Evolutionary conservation across 2,329 filamentous ascomycete genomes (phyloP).

Genomic region (Claviceps capensis): DNA sequence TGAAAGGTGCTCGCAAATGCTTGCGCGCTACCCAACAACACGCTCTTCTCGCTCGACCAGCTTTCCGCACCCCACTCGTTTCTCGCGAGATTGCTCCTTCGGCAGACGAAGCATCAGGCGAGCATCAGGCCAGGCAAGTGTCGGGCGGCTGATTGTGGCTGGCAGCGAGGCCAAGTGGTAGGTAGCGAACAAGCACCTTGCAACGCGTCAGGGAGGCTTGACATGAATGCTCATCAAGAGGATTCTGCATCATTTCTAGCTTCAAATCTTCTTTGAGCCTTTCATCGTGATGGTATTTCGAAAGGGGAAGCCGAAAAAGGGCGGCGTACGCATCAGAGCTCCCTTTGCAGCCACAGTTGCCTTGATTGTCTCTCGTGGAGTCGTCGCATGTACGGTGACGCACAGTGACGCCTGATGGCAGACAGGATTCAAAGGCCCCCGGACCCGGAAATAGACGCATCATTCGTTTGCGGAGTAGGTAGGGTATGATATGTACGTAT

Average conservation of each 20-base stretch:
- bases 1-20: no score
- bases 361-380: no score
- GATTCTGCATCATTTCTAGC: background rate
- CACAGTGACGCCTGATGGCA: background rate
- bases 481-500: background rate
- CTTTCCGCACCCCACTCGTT: no score
- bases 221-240: background rate
- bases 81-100: no score
- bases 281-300: background rate
- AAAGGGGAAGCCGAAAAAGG: background rate
- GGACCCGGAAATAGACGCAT: background rate
- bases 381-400: background rate
- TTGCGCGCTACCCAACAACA: no score
- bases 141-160: no score
- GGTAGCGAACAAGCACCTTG: no score
- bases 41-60: no score
- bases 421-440: background rate
- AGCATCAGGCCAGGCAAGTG: no score
- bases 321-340: background rate
- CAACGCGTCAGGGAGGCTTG: background rate
- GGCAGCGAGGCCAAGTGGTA: no score
- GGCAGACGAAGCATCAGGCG: no score
- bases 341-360: background rate
- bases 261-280: no score
- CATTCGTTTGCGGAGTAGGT: background rate